A percentile compares a stretch with the other conserved stretches of the same genome.
phyloP scores from a whole-genome alignment of 495 filamentous ascomycete species.

The Xylaria curta region DNA sequence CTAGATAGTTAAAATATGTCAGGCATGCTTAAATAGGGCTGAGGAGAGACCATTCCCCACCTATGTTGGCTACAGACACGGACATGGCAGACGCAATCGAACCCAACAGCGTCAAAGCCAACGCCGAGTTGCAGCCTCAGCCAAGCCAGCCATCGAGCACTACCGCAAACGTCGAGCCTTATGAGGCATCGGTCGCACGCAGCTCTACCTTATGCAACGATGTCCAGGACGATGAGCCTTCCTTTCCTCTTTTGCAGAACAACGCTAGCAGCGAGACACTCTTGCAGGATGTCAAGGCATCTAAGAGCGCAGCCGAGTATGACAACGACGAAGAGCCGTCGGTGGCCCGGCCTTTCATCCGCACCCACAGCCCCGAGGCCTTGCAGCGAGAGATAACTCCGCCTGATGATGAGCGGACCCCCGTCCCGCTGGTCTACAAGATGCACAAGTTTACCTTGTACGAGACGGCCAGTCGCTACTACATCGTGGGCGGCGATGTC shows the following conservation, averaged over 20 bases:
- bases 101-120: constrained; percentile 15
- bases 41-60: background rate
- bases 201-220: background rate
- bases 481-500: constrained; percentile 90
- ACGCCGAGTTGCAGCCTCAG: background rate
- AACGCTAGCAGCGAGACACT: constrained; percentile 46
- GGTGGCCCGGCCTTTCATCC: constrained; percentile 67
- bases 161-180: background rate
- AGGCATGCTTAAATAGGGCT: background rate
- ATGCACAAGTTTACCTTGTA: constrained; percentile 98
- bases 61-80: background rate
- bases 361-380: constrained; percentile 65
- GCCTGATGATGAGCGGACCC: constrained; percentile 60
- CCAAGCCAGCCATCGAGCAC: constrained; percentile 18
- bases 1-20: background rate
- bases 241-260: constrained; percentile 53
- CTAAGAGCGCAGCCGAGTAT: constrained; percentile 51
- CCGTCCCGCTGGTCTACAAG: constrained; percentile 74
- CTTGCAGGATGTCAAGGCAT: constrained; percentile 36
- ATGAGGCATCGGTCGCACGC: constrained; percentile 12
- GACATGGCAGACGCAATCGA: constrained; percentile 26
- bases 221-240: constrained; percentile 31
- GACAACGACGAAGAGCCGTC: constrained; percentile 71
- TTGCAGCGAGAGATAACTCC: constrained; percentile 39
- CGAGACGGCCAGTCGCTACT: constrained; percentile 90